Evolutionary conservation across 345 rosid genomes (phyloP), one percentile per base, ranked within the genome.

Genomic region (Citrus cavaleriei): DNA sequence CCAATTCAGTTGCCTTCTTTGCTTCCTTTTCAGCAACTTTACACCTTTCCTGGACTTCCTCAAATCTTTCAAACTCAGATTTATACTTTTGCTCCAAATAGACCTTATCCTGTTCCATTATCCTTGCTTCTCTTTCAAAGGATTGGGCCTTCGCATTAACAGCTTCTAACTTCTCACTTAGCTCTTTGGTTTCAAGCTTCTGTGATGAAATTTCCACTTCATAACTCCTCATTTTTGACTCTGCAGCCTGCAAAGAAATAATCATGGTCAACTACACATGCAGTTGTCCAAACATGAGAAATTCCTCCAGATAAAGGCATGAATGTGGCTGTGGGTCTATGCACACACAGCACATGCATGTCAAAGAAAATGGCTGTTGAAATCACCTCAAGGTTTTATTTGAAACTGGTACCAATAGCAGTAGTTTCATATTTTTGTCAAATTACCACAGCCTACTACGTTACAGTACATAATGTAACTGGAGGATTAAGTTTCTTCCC

Each of bases 71-170:
- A 81, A 94, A 97, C 77, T 90, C 97, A 37, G 98, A 86, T 60
- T 78, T 83, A 85, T 94, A 97, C 86, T 85, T 94, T 73, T 93
- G 91, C 85, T 94, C 98, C 67, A 93, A 65, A 83, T 90, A 90
- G 79, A 89, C 81, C 87, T 91, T 97, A 85, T 94, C 99, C 80
- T 94, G 99, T 78, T 94, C 96, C 82, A 92, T 59, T 68, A 87
- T 90, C 85, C 80, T 90, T 66, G 99, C 95, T 75, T 92, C 90
- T 83, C 88, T 83, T 84, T 94, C 99, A 81, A 79, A 97, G 30
- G 98, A 73, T 79, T 84, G 90, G 28, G 96, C 96, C 83, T 85
- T 93, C n/a, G 85, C 66, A 80, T 87, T 90, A 75, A 91, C 92
- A 83, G 79, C 83, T 81, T 92, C 98, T 55, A 92, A 80, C 87